Percentiles rank a stretch among this genome's conserved stretches.
phyloP scores from a whole-genome alignment of 164 flowering plant species.

The Macadamia integrifolia region DNA sequence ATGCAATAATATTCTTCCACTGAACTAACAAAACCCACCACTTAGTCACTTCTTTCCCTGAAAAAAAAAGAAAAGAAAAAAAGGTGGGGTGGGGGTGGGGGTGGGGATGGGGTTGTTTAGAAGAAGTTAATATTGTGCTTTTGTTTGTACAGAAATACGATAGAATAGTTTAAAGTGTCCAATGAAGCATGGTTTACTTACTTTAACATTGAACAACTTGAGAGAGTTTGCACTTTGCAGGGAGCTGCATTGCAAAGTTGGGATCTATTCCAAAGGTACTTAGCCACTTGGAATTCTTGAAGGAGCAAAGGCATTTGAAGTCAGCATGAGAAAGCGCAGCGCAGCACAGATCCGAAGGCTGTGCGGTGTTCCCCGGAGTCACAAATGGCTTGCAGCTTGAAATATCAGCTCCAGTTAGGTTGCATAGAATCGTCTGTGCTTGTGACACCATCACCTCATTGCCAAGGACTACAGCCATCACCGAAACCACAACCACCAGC shows the following conservation, averaged over 20 bases:
- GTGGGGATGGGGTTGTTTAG: too few species aligned
- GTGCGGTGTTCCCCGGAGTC: constrained; percentile 25
- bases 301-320: constrained; percentile 46
- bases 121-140: too few species aligned
- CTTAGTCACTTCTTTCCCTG: too few species aligned
- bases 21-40: too few species aligned
- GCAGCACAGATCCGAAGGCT: constrained; percentile 41
- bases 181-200: not conserved
- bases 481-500: not conserved
- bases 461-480: not conserved
- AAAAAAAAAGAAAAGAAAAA: too few species aligned
- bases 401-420: constrained; percentile 27
- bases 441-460: constrained; percentile 1
- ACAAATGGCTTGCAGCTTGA: constrained; percentile 48
- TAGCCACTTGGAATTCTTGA: constrained; percentile 35
- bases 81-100: too few species aligned
- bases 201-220: constrained; percentile 25
- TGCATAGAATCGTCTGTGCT: constrained; percentile 24
- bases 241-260: constrained; percentile 46
- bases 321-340: constrained; percentile 39
- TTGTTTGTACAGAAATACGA: too few species aligned
- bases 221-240: constrained; percentile 47
- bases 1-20: too few species aligned
- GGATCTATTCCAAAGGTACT: constrained; percentile 48
- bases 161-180: too few species aligned